Evolutionary conservation across 2,329 filamentous ascomycete species (phyloP), one percentile per base, ranked within the genome.

Genomic region (Zasmidium angulare): DNA sequence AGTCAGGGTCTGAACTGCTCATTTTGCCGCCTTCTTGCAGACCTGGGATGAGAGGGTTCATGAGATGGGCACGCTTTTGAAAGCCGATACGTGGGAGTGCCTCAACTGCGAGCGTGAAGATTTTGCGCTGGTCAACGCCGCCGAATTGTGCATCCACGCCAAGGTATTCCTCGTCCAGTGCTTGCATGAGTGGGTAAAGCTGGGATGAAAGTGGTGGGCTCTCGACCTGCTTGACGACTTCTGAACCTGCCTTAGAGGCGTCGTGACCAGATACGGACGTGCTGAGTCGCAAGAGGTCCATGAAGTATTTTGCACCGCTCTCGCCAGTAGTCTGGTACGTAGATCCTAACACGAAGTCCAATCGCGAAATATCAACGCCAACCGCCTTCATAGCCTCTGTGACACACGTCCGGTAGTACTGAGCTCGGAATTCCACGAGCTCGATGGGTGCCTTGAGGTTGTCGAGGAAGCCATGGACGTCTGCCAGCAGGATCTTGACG

Each of bases 1-100:
- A 90, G 75, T 93, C 88, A 68, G 78, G 77, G 67, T 90, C 88
- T 60, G 85, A 83, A 20, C 81, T 76, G 61, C 78, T 81, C 91
- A 96, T 96, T 81, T 97, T 97, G 63, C 86, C 89, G 40, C 91
- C 88, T 65, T 84, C 81, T 63, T 73, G 71, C 11, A 98, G 80
- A 43, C 95, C 93, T 0, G 93, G 88, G 19, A 98, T 89, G 89
- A 98, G 96, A 20, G 91, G 86, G 75, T 92, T 92, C 82, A 92
- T 88, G 57, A 92, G 69, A 75, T 91, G 86, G 69, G 89, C 82
- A 70, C 90, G 77, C 77, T 89, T 86, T 67, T 85, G 86, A 82
- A 96, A 97, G 53, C 91, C 92, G 50, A 99, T 79, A 75, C 89
- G 91, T 12, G 92, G 91, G 26, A 97, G 78, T 77, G 88, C 89